phyloP scores from a whole-genome alignment of 1,139 yeast genomes.

The Geotrichum australiense region DNA sequence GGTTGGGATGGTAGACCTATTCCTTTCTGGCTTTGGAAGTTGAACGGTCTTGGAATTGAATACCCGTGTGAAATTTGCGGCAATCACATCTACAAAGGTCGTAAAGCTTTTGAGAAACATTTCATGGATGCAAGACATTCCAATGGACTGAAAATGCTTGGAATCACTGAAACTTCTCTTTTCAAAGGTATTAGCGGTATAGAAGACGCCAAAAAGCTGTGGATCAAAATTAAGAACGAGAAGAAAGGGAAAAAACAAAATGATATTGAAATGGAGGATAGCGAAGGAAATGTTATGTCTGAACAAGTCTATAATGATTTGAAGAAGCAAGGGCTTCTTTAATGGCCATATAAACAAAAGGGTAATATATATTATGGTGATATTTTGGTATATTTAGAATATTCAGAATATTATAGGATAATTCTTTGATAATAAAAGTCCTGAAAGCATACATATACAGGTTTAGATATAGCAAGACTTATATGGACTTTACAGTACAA shows the following conservation, averaged over 20 bases:
- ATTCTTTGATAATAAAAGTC: too few species aligned
- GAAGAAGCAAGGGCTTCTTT: slow-evolving; percentile 74
- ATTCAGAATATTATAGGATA: too few species aligned
- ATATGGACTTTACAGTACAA: too few species aligned
- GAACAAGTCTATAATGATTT: slow-evolving; percentile 74
- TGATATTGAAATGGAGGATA: slow-evolving; percentile 80
- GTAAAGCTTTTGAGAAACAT: slow-evolving; percentile 65
- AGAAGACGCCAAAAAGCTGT: slow-evolving; percentile 56
- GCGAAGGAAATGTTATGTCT: slow-evolving; percentile 87
- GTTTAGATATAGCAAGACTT: too few species aligned
- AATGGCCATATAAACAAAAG: too few species aligned
- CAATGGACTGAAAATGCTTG: slow-evolving; percentile 69
- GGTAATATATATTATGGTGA: too few species aligned
- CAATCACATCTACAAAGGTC: slow-evolving; percentile 64
- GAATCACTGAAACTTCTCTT: slow-evolving; percentile 47
- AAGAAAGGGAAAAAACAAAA: slow-evolving; percentile 44
- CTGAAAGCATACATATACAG: too few species aligned
- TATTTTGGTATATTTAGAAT: too few species aligned
- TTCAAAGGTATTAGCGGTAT: slow-evolving; percentile 64
- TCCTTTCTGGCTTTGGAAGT: slow-evolving; percentile 87
- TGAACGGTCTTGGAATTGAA: slow-evolving; percentile 73
- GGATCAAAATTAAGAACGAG: slow-evolving; percentile 44
- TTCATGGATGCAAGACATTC: slow-evolving; percentile 63
- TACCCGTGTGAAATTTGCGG: slow-evolving; percentile 87
- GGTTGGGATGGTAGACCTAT: slow-evolving; percentile 91